A percentile compares a stretch with the other conserved stretches of the same genome.
Evolutionary conservation across 2,329 filamentous ascomycete species (phyloP).

Genomic region (Dryadomyces quercivorus): DNA sequence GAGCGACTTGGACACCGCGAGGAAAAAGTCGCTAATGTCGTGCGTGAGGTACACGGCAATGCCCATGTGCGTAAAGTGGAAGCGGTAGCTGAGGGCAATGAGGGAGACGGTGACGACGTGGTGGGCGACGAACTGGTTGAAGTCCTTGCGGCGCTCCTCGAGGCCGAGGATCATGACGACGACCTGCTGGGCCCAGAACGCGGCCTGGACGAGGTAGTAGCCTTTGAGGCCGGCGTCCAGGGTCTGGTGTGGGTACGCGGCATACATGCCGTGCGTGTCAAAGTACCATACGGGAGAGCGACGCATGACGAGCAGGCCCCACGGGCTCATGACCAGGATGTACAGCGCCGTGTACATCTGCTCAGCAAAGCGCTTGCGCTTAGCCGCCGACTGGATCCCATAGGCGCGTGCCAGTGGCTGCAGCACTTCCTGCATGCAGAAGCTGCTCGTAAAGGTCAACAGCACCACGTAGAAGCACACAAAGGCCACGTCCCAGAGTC

Average conservation of each 20-base stretch:
- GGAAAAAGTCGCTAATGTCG: conserved; percentile 90
- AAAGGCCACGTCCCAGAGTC: conserved; percentile 71
- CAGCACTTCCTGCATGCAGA: conserved; percentile 85
- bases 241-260: conserved; percentile 72
- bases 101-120: conserved; percentile 80
- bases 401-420: conserved; percentile 59
- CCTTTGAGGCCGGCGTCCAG: conserved; percentile 80
- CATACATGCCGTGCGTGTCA: conserved; percentile 83
- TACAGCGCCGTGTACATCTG: conserved; percentile 91
- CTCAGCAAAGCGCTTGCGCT: conserved; percentile 89
- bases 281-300: conserved; percentile 92
- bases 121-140: conserved; percentile 82
- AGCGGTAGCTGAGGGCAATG: conserved; percentile 80
- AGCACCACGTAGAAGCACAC: conserved; percentile 82
- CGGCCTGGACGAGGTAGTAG: conserved; percentile 89
- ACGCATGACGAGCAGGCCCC: conserved; percentile 83
- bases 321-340: conserved; percentile 70
- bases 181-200: conserved; percentile 91
- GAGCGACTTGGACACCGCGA: conserved; percentile 82
- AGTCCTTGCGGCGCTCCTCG: conserved; percentile 91
- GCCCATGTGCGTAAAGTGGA: conserved; percentile 94
- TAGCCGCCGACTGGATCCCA: conserved; percentile 59
- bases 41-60: conserved; percentile 89
- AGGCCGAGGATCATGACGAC: conserved; percentile 77
- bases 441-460: conserved; percentile 86